Conservation (phyloP, 1,284 basidiomycete species). For the Mycena sp. region DNA sequence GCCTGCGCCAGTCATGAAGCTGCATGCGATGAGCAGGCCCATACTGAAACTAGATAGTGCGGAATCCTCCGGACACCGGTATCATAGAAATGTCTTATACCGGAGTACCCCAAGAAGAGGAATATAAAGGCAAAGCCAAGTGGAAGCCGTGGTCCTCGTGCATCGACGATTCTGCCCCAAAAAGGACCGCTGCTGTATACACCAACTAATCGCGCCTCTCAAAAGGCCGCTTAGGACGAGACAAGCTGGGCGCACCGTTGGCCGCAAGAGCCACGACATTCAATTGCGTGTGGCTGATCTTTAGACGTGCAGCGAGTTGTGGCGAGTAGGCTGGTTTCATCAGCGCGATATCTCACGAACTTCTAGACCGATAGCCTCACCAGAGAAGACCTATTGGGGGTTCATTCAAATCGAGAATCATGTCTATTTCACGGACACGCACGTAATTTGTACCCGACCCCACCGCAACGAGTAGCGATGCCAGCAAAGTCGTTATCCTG, state of each 20-base stretch:
- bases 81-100: slow-evolving; percentile 66
- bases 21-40: slow-evolving; percentile 23
- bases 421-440: slow-evolving; percentile 21
- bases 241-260: slow-evolving; percentile 56
- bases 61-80: slow-evolving; percentile 44
- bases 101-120: slow-evolving; percentile 67
- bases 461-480: slow-evolving; percentile 59
- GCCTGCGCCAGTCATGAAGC: slow-evolving; percentile 68
- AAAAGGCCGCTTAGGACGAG: slow-evolving; percentile 14
- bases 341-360: slow-evolving; percentile 14
- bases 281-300: slow-evolving; percentile 72
- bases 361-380: slow-evolving; percentile 37
- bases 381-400: slow-evolving; percentile 50
- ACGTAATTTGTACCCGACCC: slow-evolving; percentile 75
- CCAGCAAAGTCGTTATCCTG: slow-evolving; percentile 51
- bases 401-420: slow-evolving; percentile 4
- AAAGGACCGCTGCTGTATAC: slow-evolving; percentile 64
- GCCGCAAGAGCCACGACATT: slow-evolving; percentile 74
- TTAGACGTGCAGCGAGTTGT: slow-evolving; percentile 70
- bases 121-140: slow-evolving; percentile 56
- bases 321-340: slow-evolving; percentile 69
- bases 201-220: slow-evolving; percentile 52
- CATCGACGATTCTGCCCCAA: slow-evolving; percentile 74
- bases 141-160: slow-evolving; percentile 62
- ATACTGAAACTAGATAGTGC: slow-evolving; percentile 44